Base-by-base conservation (phyloP, 768 basidiomycete species). In the Leccinum uliginosum region DNA sequence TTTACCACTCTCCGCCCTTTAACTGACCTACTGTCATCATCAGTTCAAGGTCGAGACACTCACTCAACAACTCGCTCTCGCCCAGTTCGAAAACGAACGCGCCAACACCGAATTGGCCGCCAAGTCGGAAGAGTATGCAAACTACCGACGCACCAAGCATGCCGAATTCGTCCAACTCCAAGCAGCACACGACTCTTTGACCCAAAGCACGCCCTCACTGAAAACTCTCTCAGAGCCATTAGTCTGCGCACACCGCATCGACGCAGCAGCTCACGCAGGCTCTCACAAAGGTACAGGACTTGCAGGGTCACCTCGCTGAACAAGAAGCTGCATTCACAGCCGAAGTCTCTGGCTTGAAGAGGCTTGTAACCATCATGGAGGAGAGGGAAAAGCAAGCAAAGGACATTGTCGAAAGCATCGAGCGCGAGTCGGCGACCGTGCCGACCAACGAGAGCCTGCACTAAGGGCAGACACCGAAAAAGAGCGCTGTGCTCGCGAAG, bases 31-130 rank as follows among this genome's bases (percentile, higher is more conserved):
- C 19, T 44, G 26, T 27, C 45, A 43, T 43, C 0, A 5, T 50
- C 40, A 95, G 89, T 96, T 94, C 79, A 93, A 91, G 73, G 71
- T 94, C 57, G 88, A 94, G 56, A 85, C 91, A 1, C 79, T 91
- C 14, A 78, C 85, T 5, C 91, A 94, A 72, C 91, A 95, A 72
- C 76, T 95, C 7, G 72, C 86, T 58, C 82, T 93, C 4, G 79
- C 91, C 4, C 84, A 87, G 70, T 77, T 82, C 0, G 93, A 97
- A 72, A 81, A 82, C 15, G 82, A 90, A 55, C 88, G 91, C 48
- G 76, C 82, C 23, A 84, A 81, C 61, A 70, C 76, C n/a, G 91
- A 94, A 64, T 81, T 94, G 51, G 74, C 76, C 3, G 70, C 80
- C 55, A 89, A 92, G 70, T 83, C 86, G 6, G 91, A 93, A 56